These are phyloP conservation scores for Phytophthora multivora DNA, from an alignment of 352 stramenopile species.

Conservation along the genomic window DNA sequence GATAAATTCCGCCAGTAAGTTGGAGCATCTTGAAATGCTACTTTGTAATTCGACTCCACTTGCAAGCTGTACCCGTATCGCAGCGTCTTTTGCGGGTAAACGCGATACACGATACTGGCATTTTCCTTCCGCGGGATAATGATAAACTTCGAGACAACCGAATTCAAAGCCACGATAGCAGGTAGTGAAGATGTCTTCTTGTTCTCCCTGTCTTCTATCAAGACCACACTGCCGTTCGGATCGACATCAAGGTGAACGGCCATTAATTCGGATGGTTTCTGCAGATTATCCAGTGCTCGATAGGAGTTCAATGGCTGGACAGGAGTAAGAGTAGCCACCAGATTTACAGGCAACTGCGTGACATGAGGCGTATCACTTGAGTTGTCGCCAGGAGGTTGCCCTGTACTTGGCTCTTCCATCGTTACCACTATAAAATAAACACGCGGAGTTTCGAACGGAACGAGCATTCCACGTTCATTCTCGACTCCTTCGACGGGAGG, in stretches of 20 bases:
- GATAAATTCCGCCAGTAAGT: slow-evolving; percentile 54
- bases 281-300: slow-evolving; percentile 13
- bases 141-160: slow-evolving; percentile 37
- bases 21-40: slow-evolving; percentile 47
- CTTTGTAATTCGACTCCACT: slow-evolving; percentile 45
- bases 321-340: slow-evolving; percentile 47
- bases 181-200: slow-evolving; percentile 13
- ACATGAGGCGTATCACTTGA: slow-evolving; percentile 14
- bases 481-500: slow-evolving; percentile 13
- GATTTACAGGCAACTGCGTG: slow-evolving; percentile 15
- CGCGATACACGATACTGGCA: slow-evolving; percentile 43
- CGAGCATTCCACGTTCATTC: not conserved
- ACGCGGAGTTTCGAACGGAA: slow-evolving; percentile 47
- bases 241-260: slow-evolving; percentile 42
- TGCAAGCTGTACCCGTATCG: slow-evolving; percentile 66
- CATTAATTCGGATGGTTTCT: slow-evolving; percentile 21
- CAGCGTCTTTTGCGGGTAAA: slow-evolving; percentile 49
- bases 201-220: slow-evolving; percentile 46
- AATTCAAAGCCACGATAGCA: slow-evolving; percentile 44
- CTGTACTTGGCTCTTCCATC: slow-evolving; percentile 8
- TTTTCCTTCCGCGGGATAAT: slow-evolving; percentile 21
- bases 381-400: slow-evolving; percentile 31
- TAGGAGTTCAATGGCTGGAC: slow-evolving; percentile 22
- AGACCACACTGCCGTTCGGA: slow-evolving; percentile 47
- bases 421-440: slow-evolving; percentile 47